Conservation (phyloP, 495 filamentous ascomycete species). For the Aspergillus homomorphus region DNA sequence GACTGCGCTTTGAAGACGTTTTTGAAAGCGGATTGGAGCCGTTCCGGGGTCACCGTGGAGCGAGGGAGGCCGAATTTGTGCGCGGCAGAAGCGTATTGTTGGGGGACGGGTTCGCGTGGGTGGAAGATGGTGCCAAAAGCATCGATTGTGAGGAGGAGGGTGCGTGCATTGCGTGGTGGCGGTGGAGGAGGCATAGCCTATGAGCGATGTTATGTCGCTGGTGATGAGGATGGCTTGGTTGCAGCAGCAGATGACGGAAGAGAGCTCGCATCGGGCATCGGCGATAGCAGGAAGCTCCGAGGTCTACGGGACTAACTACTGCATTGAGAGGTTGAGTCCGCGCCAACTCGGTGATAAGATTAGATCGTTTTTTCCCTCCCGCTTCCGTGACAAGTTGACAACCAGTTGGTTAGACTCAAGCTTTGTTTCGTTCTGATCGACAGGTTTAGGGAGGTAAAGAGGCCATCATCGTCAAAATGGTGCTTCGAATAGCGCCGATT, state of each 20-base stretch:
- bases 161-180: constrained; percentile 17
- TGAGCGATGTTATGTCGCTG: neutral
- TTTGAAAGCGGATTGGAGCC: constrained; percentile 37
- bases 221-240: neutral
- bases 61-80: constrained; percentile 51
- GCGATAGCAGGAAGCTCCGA: too few species aligned
- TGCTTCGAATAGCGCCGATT: neutral
- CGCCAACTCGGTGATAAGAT: neutral
- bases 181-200: neutral
- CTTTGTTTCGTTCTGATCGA: neutral
- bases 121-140: constrained; percentile 75
- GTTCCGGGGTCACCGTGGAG: constrained; percentile 27
- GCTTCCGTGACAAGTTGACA: neutral
- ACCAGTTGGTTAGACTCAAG: neutral
- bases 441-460: neutral
- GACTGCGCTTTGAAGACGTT: constrained; percentile 51
- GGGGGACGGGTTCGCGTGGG: constrained; percentile 55
- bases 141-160: constrained; percentile 67
- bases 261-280: neutral
- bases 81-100: constrained; percentile 62
- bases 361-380: neutral
- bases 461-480: too few species aligned
- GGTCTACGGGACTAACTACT: neutral
- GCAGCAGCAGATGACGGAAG: neutral
- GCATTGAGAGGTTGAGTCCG: neutral